Conservation (phyloP, 192 early-diverging fungal species). For the Radiomyces spectabilis region DNA sequence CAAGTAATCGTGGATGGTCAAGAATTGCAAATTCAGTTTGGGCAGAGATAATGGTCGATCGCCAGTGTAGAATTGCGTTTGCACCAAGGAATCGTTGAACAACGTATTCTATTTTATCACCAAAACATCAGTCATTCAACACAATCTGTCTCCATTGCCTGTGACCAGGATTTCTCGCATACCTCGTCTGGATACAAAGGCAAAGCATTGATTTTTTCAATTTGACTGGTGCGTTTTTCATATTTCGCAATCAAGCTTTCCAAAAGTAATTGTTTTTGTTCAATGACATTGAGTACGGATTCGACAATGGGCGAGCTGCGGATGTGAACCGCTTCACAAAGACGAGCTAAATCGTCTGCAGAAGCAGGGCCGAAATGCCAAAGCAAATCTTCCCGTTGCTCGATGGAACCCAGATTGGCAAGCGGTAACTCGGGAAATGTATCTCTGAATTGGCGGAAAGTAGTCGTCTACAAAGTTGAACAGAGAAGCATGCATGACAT, state of each 20-base stretch:
- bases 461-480: too few species aligned
- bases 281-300: conserved; percentile 6
- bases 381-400: conserved; percentile 34
- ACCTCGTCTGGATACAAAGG: conserved; percentile 78
- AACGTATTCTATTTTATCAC: conserved; percentile 41
- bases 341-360: conserved; percentile 34
- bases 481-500: too few species aligned
- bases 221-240: conserved; percentile 56
- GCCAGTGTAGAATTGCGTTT: conserved; percentile 57
- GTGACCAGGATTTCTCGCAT: not conserved
- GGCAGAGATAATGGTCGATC: conserved; percentile 65
- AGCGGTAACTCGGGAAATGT: conserved; percentile 69
- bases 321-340: conserved; percentile 60
- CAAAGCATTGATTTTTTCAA: conserved; percentile 58
- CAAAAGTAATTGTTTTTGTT: conserved; percentile 46
- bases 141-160: not conserved
- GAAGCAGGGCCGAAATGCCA: conserved; percentile 46
- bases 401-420: conserved; percentile 62
- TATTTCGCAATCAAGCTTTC: conserved; percentile 47
- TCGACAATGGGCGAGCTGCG: conserved; percentile 38
- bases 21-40: conserved; percentile 89
- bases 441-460: conserved; percentile 61
- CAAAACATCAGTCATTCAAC: not conserved
- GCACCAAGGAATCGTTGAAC: conserved; percentile 62
- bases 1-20: conserved; percentile 89